These are phyloP conservation scores for Dunaliella primolecta DNA, from an alignment of 139 green algal species.

Conservation along the genomic window DNA sequence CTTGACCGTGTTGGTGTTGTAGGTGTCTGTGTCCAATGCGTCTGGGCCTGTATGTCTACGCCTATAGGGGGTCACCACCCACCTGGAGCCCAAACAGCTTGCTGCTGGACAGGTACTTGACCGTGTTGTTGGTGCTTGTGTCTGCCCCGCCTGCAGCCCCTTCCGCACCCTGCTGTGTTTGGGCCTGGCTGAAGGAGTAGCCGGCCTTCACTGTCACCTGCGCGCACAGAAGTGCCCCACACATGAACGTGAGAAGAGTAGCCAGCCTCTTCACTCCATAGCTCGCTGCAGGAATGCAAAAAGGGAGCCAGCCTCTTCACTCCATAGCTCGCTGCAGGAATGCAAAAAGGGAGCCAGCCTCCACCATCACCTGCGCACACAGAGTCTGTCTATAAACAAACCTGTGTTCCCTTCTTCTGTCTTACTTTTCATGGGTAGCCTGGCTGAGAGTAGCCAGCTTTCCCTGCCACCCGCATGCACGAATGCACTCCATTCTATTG, in stretches of 20 bases:
- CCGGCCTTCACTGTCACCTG: slow-evolving; percentile 7
- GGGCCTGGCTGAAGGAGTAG: not conserved
- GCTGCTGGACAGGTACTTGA: slow-evolving; percentile 76
- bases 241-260: not conserved
- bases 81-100: slow-evolving; percentile 77
- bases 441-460: not conserved
- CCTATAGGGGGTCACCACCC: no score
- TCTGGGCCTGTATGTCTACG: no score
- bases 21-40: not conserved
- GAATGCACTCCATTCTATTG: not conserved
- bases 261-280: not conserved
- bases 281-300: not conserved
- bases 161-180: not conserved
- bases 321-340: not conserved
- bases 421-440: not conserved
- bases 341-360: not conserved
- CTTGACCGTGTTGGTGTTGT: slow-evolving; percentile 34
- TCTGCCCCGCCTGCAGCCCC: not conserved
- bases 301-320: not conserved
- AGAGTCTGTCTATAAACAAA: not conserved
- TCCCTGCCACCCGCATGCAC: not conserved
- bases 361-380: not conserved
- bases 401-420: no score
- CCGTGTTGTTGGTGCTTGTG: not conserved
- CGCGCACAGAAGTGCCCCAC: not conserved